Evolutionary conservation across 495 filamentous ascomycete genomes (phyloP).

Genomic region (Daldinia decipiens): DNA sequence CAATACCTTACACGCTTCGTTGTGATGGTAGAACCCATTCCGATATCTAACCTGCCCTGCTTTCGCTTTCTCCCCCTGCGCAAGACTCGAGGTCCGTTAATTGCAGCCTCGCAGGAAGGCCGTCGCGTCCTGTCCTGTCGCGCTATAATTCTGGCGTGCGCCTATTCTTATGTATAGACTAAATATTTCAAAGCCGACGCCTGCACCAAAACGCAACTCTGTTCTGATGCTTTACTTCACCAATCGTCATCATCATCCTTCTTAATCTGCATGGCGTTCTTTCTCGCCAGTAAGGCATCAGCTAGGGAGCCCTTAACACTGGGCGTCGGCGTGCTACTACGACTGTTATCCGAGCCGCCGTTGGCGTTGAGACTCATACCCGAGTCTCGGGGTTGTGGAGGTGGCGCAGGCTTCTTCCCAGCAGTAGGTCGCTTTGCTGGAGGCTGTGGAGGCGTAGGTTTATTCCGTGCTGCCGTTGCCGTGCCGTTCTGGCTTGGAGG

Average conservation of each 20-base stretch:
- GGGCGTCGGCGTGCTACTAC: slow-evolving; percentile 71
- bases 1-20: slow-evolving; percentile 4
- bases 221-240: slow-evolving; percentile 50
- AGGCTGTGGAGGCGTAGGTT: slow-evolving; percentile 81
- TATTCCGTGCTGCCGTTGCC: slow-evolving; percentile 65
- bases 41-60: slow-evolving; percentile 1
- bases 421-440: slow-evolving; percentile 85
- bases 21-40: slow-evolving; percentile 4
- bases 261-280: slow-evolving; percentile 71
- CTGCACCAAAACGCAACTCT: slow-evolving; percentile 5
- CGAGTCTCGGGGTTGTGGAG: slow-evolving; percentile 71
- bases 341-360: slow-evolving; percentile 74
- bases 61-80: neutral
- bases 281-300: slow-evolving; percentile 77
- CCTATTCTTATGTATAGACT: slow-evolving; percentile 4
- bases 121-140: neutral
- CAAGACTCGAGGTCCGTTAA: neutral
- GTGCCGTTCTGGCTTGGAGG: slow-evolving; percentile 60
- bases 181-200: slow-evolving; percentile 1
- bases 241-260: slow-evolving; percentile 79
- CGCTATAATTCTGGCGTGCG: neutral
- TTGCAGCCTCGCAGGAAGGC: neutral
- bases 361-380: slow-evolving; percentile 76
- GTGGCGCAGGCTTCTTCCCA: slow-evolving; percentile 71
- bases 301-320: slow-evolving; percentile 87